Conservation (phyloP, 2,329 filamentous ascomycete genomes). For the Neonectria magnoliae region DNA sequence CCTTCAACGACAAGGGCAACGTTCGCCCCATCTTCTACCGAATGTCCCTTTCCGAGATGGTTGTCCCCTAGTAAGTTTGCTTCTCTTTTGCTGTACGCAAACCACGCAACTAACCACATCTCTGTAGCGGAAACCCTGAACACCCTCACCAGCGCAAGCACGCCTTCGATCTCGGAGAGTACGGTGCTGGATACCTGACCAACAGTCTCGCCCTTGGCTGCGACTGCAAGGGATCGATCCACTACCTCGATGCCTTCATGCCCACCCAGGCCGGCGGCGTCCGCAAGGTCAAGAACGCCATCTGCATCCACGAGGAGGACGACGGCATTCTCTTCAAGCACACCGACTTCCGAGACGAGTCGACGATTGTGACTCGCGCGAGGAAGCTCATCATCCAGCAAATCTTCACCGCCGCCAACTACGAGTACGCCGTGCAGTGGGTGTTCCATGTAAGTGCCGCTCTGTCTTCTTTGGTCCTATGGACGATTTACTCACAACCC, state of each 20-base stretch:
- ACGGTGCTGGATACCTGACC: constrained; percentile 85
- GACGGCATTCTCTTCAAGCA: constrained; percentile 93
- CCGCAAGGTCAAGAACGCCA: constrained; percentile 88
- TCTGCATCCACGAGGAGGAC: constrained; percentile 96
- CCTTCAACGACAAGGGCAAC: constrained; percentile 84
- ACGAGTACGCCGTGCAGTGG: constrained; percentile 85
- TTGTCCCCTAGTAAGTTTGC: constrained; percentile 75
- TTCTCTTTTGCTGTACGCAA: not conserved
- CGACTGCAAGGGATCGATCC: constrained; percentile 90
- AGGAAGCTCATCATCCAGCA: constrained; percentile 89
- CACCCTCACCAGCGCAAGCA: constrained; percentile 84
- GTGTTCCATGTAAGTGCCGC: constrained; percentile 64
- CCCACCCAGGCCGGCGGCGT: constrained; percentile 80
- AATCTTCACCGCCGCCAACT: constrained; percentile 95
- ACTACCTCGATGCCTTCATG: constrained; percentile 90
- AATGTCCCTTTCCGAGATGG: constrained; percentile 91
- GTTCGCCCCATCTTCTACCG: constrained; percentile 87
- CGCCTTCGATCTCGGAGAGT: constrained; percentile 83
- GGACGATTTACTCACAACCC: not conserved
- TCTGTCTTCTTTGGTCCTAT: not conserved
- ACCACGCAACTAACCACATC: constrained; percentile 8
- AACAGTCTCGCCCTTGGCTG: constrained; percentile 81
- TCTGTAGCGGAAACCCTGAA: constrained; percentile 75
- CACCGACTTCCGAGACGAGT: constrained; percentile 91
- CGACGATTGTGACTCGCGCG: constrained; percentile 84